Conservation (phyloP, 78 protist genomes). For the Dictyostelium brefeldianum region DNA sequence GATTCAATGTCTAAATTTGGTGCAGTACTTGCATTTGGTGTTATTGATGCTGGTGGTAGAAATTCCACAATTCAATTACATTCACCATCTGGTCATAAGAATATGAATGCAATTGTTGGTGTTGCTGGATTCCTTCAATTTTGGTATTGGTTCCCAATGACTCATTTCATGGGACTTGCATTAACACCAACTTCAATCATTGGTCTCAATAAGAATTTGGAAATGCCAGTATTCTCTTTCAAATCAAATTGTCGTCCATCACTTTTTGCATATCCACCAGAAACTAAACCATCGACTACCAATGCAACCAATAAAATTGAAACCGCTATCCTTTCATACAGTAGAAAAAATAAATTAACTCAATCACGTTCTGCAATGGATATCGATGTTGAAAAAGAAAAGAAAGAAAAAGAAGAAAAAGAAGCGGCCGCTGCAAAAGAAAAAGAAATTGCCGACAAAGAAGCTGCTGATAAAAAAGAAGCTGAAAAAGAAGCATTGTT, state of each 20-base stretch:
- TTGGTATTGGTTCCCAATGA: conserved; percentile 99
- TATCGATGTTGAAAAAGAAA: conserved; percentile 14
- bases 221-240: conserved; percentile 81
- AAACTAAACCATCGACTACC: conserved; percentile 24
- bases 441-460: conserved; percentile 78
- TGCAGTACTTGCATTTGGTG: conserved; percentile 97
- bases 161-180: conserved; percentile 94
- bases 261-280: conserved; percentile 95
- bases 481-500: conserved; percentile 64
- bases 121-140: conserved; percentile 95
- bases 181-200: conserved; percentile 97
- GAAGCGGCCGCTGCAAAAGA: conserved; percentile 64
- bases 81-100: conserved; percentile 86
- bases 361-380: conserved; percentile 39
- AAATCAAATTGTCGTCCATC: conserved; percentile 85
- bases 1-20: conserved; percentile 96
- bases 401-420: conserved; percentile 41
- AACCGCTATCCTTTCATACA: conserved; percentile 86
- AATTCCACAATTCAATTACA: conserved; percentile 92
- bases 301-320: conserved; percentile 72
- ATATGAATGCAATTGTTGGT: conserved; percentile 88
- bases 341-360: conserved; percentile 38
- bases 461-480: conserved; percentile 74
- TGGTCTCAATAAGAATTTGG: conserved; percentile 93
- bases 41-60: conserved; percentile 99